Base-by-base conservation (phyloP, 2,329 filamentous ascomycete species). In the Acrocalymma vagum region DNA sequence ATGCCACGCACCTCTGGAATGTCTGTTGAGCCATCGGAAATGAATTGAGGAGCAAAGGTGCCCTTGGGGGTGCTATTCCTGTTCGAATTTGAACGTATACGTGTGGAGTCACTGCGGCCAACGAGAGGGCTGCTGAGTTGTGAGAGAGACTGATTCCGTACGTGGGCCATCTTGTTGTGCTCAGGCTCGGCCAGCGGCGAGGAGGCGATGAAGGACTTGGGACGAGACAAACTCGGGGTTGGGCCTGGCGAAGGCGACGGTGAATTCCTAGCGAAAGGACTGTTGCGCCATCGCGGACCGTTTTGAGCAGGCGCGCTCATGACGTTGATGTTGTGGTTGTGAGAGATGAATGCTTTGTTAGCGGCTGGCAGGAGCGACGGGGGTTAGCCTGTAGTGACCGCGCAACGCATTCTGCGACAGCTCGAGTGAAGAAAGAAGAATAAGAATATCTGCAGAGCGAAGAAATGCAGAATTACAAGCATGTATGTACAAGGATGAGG, bases 31-130 rank as follows among this genome's bases (percentile, higher is more conserved):
- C 92, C 89, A 52, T 95, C 91, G 0, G 85, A 83, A 73, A 99
- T 97, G 71, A 99, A 99, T 8, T 90, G 89, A 3, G 93, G 94
- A 23, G 94, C 93, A 75, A 99, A 99, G 2, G 94, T 99, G 52
- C 83, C 87, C 0, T 87, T 89, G 6, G 83, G 79, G 2, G 80
- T 81, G 57, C 77, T 81, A 44, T 80, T 84, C 51, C 81, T 74
- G 23, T 82, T 80, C 5, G 91, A 94, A 53, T 86, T 82, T 31
- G 82, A 79, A 21, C 81, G 75, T 32, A 62, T 34, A 8, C 68
- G 65, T 24, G 50, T 55, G 16, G 65, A 72, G 35, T 70, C 65
- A 48, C 53, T 70, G 29, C 67, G 63, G 21, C 58, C 64, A 9
- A 67, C 38, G 6, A 53, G 38, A 6, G 60, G 57, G 33, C 56